Evolutionary conservation across 2,329 filamentous ascomycete genomes (phyloP).

Genomic region (Talaromyces sp.): DNA sequence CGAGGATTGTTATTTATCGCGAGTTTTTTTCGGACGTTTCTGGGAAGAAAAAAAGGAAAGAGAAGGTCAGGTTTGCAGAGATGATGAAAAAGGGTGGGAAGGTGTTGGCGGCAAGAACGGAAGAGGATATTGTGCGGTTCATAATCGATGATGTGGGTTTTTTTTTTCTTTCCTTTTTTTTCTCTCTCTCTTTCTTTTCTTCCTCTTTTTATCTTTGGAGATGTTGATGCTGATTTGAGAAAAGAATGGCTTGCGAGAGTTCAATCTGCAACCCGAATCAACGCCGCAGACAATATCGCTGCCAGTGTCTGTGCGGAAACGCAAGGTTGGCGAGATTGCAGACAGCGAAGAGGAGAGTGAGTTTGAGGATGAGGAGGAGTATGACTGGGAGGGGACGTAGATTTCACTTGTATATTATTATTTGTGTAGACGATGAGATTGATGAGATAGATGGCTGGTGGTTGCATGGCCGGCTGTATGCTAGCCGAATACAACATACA

Average conservation of each 20-base stretch:
- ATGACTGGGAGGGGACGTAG: not conserved
- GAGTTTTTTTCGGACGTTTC: constrained; percentile 54
- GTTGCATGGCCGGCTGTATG: constrained; percentile 3
- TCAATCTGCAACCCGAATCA: constrained; percentile 10
- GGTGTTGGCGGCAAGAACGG: constrained; percentile 22
- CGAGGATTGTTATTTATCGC: constrained; percentile 70
- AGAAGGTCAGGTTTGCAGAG: constrained; percentile 53
- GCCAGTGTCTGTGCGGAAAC: constrained; percentile 27
- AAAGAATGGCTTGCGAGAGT: constrained; percentile 6
- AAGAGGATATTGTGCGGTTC: constrained; percentile 35
- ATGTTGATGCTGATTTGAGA: not conserved
- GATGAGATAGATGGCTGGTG: too few species aligned
- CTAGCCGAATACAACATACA: constrained; percentile 3
- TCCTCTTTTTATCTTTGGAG: not conserved
- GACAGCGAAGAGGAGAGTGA: constrained; percentile 41
- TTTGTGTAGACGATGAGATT: too few species aligned
- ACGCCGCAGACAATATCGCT: constrained; percentile 5
- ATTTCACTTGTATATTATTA: not conserved
- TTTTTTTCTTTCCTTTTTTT: too few species aligned
- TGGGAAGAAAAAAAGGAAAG: constrained; percentile 19
- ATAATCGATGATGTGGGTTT: constrained; percentile 32
- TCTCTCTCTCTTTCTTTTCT: too few species aligned
- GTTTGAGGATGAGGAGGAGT: not conserved
- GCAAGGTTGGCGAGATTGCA: constrained; percentile 41
- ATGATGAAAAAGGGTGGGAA: constrained; percentile 63